A percentile compares a stretch with the other conserved stretches of the same genome.
These are phyloP conservation scores for Cucurbita moschata DNA, from an alignment of 306 rosid genomes.

Conservation along the genomic window DNA sequence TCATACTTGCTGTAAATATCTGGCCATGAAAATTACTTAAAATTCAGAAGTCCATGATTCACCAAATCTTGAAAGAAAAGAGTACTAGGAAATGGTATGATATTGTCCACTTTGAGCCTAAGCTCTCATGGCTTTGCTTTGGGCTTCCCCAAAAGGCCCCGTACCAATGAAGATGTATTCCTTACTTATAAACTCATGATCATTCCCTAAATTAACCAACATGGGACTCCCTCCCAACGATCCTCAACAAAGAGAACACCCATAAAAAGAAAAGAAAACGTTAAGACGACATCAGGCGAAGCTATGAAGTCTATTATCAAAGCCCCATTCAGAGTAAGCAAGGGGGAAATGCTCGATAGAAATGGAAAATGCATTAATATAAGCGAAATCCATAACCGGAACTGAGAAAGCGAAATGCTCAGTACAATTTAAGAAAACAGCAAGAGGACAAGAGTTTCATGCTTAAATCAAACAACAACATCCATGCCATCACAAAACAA, in stretches of 20 bases:
- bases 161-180: no score
- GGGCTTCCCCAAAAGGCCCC: no score
- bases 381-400: background rate
- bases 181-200: no score
- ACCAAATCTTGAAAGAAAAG: background rate
- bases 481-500: constrained; percentile 11
- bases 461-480: constrained; percentile 9
- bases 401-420: constrained; percentile 11
- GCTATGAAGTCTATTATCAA: background rate
- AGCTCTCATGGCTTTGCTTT: no score
- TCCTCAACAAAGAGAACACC: background rate
- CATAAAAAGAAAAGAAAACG: background rate
- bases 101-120: no score
- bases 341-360: background rate
- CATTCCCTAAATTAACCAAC: no score
- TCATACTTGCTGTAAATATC: background rate
- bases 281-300: background rate
- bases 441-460: background rate
- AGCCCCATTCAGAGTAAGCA: background rate
- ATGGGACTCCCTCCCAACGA: no score
- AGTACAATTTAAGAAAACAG: constrained; percentile 2
- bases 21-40: background rate
- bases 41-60: background rate
- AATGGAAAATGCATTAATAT: background rate
- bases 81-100: no score